Conservation (phyloP, 2,329 filamentous ascomycete genomes). For the Phaeosphaeriaceae sp. region DNA sequence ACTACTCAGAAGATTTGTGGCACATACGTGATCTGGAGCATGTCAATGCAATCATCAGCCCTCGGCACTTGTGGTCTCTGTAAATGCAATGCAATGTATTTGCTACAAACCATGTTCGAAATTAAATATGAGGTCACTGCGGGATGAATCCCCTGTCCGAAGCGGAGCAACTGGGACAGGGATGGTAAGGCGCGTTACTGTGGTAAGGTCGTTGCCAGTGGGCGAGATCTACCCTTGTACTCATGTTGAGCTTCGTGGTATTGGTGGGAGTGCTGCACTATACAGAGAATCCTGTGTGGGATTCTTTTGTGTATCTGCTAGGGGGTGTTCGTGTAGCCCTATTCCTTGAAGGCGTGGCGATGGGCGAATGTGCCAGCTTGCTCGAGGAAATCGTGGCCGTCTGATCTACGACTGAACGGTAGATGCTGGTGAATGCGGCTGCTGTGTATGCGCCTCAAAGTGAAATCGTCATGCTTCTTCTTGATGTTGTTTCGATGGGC, state of each 20-base stretch:
- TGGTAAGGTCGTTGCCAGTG: not conserved
- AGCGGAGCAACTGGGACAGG: not conserved
- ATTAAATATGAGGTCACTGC: not conserved
- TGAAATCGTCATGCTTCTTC: not conserved
- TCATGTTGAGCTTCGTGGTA: not conserved
- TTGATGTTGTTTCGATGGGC: not conserved
- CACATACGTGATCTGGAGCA: not conserved
- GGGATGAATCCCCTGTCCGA: not conserved
- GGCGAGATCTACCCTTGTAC: too few relatives aligned
- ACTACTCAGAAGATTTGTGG: too few relatives aligned
- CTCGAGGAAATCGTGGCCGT: not conserved
- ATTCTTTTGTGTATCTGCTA: not conserved
- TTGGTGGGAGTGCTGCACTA: not conserved
- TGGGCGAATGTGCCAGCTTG: not conserved
- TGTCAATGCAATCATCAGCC: not conserved
- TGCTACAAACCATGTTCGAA: not conserved
- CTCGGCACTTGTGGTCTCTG: not conserved
- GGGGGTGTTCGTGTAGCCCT: not conserved
- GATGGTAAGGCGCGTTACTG: not conserved
- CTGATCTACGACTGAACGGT: too few relatives aligned
- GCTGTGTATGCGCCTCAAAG: not conserved
- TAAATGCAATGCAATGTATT: not conserved
- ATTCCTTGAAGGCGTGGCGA: not conserved
- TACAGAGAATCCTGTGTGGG: not conserved
- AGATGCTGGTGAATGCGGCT: too few relatives aligned